Percentiles rank a stretch among this genome's conserved stretches.
These are phyloP conservation scores for Leptographium wingfieldii DNA, from an alignment of 2,329 filamentous ascomycete genomes.

Conservation along the genomic window DNA sequence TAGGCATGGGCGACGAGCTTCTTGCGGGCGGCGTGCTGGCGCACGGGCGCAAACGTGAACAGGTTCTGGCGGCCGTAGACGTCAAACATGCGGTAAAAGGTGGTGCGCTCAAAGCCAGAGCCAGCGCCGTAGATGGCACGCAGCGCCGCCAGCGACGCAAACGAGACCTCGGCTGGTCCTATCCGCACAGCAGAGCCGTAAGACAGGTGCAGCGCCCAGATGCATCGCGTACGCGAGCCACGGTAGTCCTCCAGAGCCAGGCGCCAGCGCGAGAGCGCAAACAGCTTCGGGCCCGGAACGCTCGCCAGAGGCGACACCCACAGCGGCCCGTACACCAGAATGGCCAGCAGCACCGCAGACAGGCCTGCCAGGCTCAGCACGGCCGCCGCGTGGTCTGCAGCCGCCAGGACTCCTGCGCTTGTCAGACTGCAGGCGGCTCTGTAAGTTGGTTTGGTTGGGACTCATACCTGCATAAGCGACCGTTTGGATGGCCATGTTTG, in stretches of 20 bases:
- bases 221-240: conserved; percentile 27
- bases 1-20: conserved; percentile 39
- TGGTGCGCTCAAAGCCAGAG: conserved; percentile 33
- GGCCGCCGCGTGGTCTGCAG: background rate
- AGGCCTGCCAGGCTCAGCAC: background rate
- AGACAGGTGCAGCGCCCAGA: conserved; percentile 28
- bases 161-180: conserved; percentile 31
- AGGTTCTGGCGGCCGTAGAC: conserved; percentile 37
- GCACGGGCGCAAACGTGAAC: conserved; percentile 33
- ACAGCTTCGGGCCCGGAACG: conserved; percentile 26
- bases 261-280: conserved; percentile 30
- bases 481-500: background rate
- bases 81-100: conserved; percentile 44
- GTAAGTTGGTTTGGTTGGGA: background rate
- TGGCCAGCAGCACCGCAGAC: background rate
- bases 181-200: conserved; percentile 36
- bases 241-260: conserved; percentile 31
- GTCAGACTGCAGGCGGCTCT: no score
- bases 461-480: background rate
- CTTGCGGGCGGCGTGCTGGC: conserved; percentile 35
- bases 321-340: conserved; percentile 1
- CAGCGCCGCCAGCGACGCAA: conserved; percentile 28
- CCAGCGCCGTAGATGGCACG: conserved; percentile 43
- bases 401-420: background rate
- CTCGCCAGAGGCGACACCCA: conserved; percentile 2